Conservation (phyloP, 192 early-diverging fungal genomes). For the Phlyctochytrium arcticum region DNA sequence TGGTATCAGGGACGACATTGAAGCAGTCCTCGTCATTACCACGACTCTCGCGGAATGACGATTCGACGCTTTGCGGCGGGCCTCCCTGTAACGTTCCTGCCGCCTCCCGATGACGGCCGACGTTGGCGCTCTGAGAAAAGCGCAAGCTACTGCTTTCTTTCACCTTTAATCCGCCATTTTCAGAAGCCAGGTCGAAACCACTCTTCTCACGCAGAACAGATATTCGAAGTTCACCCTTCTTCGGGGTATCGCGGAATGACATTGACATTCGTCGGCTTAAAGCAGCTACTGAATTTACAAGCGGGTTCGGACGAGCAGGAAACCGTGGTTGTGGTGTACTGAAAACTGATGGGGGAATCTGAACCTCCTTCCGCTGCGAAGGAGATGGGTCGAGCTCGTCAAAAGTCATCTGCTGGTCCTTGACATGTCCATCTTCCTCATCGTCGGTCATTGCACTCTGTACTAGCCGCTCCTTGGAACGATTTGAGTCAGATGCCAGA, state of each 20-base stretch:
- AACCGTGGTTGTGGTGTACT: no score
- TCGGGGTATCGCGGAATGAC: background rate
- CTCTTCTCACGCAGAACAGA: background rate
- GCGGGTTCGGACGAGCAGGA: conserved; percentile 7
- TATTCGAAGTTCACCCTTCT: background rate
- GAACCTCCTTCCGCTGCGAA: background rate
- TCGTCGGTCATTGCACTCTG: background rate
- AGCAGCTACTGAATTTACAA: conserved; percentile 5
- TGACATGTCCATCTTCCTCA: background rate
- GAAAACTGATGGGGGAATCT: background rate
- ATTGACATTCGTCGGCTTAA: background rate
- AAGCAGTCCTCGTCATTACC: background rate
- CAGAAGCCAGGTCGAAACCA: background rate
- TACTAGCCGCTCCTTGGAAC: background rate
- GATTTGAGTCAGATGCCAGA: background rate
- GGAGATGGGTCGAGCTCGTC: conserved; percentile 4
- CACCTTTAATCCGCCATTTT: background rate
- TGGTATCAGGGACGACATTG: background rate
- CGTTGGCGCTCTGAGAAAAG: no score
- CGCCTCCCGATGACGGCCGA: no score
- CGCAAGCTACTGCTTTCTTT: background rate
- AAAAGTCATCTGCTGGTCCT: conserved; percentile 8
- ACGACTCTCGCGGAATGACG: no score
- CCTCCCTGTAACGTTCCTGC: background rate
- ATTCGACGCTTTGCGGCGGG: no score